Evolutionary conservation across 331 rosid species (phyloP).

Genomic region (Telfairia occidentalis): DNA sequence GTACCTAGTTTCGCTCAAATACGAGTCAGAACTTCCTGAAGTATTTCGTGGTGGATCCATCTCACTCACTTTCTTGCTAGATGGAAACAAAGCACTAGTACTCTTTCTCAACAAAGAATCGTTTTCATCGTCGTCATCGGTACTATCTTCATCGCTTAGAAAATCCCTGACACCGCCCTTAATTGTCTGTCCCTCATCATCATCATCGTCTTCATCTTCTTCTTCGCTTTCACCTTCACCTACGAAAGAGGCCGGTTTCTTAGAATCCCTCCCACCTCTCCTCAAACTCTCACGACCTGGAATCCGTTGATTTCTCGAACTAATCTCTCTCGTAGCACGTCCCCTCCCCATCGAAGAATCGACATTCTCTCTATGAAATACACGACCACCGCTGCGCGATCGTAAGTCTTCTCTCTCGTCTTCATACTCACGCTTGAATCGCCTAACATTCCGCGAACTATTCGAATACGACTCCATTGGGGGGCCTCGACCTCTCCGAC

Average conservation of each 20-base stretch:
- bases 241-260: constrained; percentile 12
- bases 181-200: constrained; percentile 16
- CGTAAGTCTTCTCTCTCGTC: not conserved
- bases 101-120: constrained; percentile 24
- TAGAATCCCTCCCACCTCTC: constrained; percentile 20
- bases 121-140: constrained; percentile 20
- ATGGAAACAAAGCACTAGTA: constrained; percentile 34
- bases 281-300: constrained; percentile 14
- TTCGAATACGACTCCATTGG: not conserved
- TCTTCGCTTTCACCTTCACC: constrained; percentile 28
- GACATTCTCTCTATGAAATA: constrained; percentile 7
- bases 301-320: constrained; percentile 7
- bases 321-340: constrained; percentile 25
- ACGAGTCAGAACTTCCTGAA: constrained; percentile 43
- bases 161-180: constrained; percentile 26
- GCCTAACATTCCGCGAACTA: not conserved
- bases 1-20: constrained; percentile 74
- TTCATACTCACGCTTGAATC: not conserved
- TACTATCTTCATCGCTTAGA: constrained; percentile 39
- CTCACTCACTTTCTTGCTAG: constrained; percentile 15
- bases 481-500: constrained; percentile 19
- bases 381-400: not conserved
- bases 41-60: constrained; percentile 24
- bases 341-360: constrained; percentile 36
- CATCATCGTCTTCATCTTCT: constrained; percentile 23